phyloP scores from a whole-genome alignment of 352 stramenopile genomes.

The Globisporangium paroecandrum region DNA sequence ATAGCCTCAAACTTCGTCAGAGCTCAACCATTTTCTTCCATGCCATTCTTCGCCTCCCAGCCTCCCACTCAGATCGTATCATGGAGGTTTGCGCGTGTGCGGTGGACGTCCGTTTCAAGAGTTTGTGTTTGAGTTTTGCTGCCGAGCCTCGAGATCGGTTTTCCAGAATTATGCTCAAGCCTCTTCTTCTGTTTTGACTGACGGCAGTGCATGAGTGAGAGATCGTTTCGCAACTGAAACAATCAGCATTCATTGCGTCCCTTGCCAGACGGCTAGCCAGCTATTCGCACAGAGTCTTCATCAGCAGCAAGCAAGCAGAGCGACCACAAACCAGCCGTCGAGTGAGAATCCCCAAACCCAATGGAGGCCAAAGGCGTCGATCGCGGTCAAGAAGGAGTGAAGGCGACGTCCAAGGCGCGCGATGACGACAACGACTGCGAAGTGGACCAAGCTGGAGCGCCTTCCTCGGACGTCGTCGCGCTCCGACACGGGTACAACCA shows the following conservation, averaged over 20 bases:
- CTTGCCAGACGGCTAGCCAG: not conserved
- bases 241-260: not conserved
- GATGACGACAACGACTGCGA: slow-evolving; percentile 29
- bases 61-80: not conserved
- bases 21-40: not conserved
- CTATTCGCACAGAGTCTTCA: not conserved
- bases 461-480: slow-evolving; percentile 62
- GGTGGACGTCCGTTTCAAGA: slow-evolving; percentile 8
- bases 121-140: not conserved
- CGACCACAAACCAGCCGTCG: not conserved
- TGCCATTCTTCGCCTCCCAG: not conserved
- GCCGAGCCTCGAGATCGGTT: not conserved
- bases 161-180: not conserved
- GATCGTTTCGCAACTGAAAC: slow-evolving; percentile 7
- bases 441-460: slow-evolving; percentile 44
- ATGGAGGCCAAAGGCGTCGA: slow-evolving; percentile 63
- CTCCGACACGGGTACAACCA: slow-evolving; percentile 90
- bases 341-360: not conserved
- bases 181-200: not conserved
- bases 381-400: slow-evolving; percentile 18
- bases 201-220: not conserved
- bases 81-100: not conserved
- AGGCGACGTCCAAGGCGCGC: slow-evolving; percentile 27
- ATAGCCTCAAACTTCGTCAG: not conserved
- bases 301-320: not conserved